Evolutionary conservation across 2,329 filamentous ascomycete genomes (phyloP).

Genomic region (Neophaeococcomyces mojaviensis): DNA sequence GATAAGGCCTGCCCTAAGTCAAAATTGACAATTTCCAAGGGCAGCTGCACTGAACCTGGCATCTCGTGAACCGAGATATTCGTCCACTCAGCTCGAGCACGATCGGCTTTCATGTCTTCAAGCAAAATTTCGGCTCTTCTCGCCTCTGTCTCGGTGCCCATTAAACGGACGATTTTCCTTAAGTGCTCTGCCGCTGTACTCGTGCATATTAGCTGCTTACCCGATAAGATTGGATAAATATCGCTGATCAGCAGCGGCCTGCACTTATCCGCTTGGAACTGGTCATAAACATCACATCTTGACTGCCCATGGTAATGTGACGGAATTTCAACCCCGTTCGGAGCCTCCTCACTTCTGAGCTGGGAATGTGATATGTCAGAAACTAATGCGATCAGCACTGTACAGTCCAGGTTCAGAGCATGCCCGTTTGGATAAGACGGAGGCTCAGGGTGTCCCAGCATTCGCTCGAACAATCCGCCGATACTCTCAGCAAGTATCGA

Average conservation of each 20-base stretch:
- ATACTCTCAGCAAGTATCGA: neutral
- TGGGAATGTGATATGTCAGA: slow-evolving; percentile 58
- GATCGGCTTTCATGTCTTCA: slow-evolving; percentile 32
- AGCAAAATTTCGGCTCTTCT: slow-evolving; percentile 53
- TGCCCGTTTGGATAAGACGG: neutral
- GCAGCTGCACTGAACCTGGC: slow-evolving; percentile 51
- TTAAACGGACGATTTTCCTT: slow-evolving; percentile 56
- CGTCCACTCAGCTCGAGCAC: slow-evolving; percentile 38
- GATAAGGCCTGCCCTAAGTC: slow-evolving; percentile 27
- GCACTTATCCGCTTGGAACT: slow-evolving; percentile 57
- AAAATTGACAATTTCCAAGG: slow-evolving; percentile 50
- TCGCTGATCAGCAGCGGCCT: slow-evolving; percentile 53
- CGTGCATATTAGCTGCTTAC: slow-evolving; percentile 57
- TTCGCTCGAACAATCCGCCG: slow-evolving; percentile 6
- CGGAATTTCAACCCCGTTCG: slow-evolving; percentile 26
- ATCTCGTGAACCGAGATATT: slow-evolving; percentile 35
- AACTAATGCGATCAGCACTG: slow-evolving; percentile 62
- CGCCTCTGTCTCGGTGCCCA: slow-evolving; percentile 56
- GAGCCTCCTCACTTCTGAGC: neutral
- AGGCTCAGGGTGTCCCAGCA: neutral
- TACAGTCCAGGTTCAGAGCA: slow-evolving; percentile 44
- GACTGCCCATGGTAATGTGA: slow-evolving; percentile 43
- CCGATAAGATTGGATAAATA: slow-evolving; percentile 55
- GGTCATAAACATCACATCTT: slow-evolving; percentile 52
- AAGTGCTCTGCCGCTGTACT: slow-evolving; percentile 58